phyloP scores from a whole-genome alignment of 495 filamentous ascomycete species.

The Bacidia gigantensis region DNA sequence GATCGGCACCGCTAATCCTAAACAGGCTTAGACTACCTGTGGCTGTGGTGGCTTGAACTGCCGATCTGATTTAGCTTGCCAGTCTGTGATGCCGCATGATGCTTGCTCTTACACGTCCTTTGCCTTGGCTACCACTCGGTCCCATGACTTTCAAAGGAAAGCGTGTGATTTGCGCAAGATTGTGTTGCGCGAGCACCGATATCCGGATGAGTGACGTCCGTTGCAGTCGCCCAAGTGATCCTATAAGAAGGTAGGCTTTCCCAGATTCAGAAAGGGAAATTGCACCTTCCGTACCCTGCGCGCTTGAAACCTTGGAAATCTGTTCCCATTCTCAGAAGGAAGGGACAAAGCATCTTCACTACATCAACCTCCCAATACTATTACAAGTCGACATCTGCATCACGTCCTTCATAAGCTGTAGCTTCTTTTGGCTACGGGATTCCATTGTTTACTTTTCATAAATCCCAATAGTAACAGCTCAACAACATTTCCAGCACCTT shows the following conservation, averaged over 20 bases:
- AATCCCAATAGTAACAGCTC: background rate
- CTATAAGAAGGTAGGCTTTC: background rate
- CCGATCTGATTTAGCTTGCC: too few relatives aligned
- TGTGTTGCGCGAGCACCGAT: background rate
- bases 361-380: background rate
- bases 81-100: too few relatives aligned
- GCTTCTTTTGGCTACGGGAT: background rate
- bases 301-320: conserved; percentile 2
- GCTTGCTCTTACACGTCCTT: too few relatives aligned
- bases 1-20: too few relatives aligned
- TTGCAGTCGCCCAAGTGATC: background rate
- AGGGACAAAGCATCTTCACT: background rate
- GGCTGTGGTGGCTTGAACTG: too few relatives aligned
- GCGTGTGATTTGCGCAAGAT: background rate
- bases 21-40: too few relatives aligned
- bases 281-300: conserved; percentile 5
- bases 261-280: conserved; percentile 9
- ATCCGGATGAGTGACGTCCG: background rate
- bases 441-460: conserved; percentile 21
- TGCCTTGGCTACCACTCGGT: background rate
- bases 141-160: background rate
- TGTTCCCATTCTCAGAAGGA: background rate
- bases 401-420: conserved; percentile 7
- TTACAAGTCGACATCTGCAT: conserved; percentile 20
- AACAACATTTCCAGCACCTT: background rate